Conservation (phyloP, 495 filamentous ascomycete genomes). For the Aspergillus bridgeri region DNA sequence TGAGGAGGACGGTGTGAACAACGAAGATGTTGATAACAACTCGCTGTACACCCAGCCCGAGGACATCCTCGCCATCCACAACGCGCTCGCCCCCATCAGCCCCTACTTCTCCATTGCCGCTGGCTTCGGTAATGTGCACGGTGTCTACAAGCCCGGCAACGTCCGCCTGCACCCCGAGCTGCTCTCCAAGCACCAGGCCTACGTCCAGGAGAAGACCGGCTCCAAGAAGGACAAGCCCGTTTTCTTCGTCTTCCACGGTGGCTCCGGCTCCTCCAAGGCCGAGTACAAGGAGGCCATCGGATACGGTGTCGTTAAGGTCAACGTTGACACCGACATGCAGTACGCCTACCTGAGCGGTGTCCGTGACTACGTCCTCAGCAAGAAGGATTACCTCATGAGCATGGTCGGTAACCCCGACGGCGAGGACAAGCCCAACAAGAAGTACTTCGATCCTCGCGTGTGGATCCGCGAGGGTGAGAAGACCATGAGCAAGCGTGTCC, state of each 20-base stretch:
- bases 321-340: constrained; percentile 72
- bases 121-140: constrained; percentile 98
- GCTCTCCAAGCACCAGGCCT: constrained; percentile 88
- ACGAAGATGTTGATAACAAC: constrained; percentile 82
- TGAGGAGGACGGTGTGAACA: constrained; percentile 85
- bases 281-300: constrained; percentile 85
- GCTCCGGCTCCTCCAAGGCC: constrained; percentile 81
- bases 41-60: constrained; percentile 96
- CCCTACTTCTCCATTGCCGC: constrained; percentile 97
- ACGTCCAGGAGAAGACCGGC: constrained; percentile 71
- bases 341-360: constrained; percentile 82
- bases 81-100: constrained; percentile 73
- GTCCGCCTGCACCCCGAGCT: constrained; percentile 93
- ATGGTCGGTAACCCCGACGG: constrained; percentile 95
- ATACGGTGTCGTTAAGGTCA: constrained; percentile 97
- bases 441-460: constrained; percentile 81
- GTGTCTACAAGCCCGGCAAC: constrained; percentile 98
- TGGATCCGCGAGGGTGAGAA: constrained; percentile 93
- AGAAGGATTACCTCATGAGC: constrained; percentile 87
- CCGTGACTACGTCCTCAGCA: constrained; percentile 87
- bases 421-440: constrained; percentile 97
- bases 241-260: constrained; percentile 99
- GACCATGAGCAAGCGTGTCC: constrained; percentile 82
- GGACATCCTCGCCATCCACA: constrained; percentile 87
- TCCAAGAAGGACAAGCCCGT: constrained; percentile 79